Evolutionary conservation across 495 filamentous ascomycete species (phyloP), one percentile per base, ranked within the genome.

Genomic region (Neurospora sp.): DNA sequence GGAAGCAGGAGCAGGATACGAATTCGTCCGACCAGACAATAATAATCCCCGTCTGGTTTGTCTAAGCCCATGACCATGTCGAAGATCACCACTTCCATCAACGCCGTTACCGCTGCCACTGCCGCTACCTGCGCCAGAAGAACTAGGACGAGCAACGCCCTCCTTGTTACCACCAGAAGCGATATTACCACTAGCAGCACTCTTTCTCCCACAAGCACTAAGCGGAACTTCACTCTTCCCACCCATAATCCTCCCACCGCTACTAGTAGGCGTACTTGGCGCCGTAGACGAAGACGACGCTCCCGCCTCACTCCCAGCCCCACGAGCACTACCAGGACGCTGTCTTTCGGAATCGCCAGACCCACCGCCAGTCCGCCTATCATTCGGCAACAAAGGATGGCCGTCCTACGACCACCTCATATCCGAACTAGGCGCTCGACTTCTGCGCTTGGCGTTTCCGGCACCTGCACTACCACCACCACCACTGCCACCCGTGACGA

Each of bases 401-500:
- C 48, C 76, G 22, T 73, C 74, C 79, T 79, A 79, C 65, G 78
- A 76, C 79, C 77, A 79, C 76, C 77, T 70, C 22, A 75, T 39
- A 69, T 79, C 78, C 71, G 78, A 78, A 48, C 79, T 81, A 20
- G 78, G 78, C 70, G 76, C 77, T 14, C 78, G 35, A 39, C 69
- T 73, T 39, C 74, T 41, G 10, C 75, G 72, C 75, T 76, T 79
- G 1, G 44, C 68, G n/a, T 69, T 75, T 8, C 70, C 74, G 8
- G 72, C 71, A 45, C 73, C 73, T 37, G 71, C 73, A 8, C 75
- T 69, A 27, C 71, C 71, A 16, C 40, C 53, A 44, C 37, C 37
- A 27, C 22, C 17, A 9, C 53, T 40, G 48, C 73, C 71, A n/a
- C 73, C 38, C 42, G 45, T 76, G 4, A 35, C 48, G 12, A 48